Conservation (phyloP, 371 early-diverging fungal genomes). For the Rhizomucor pusillus region DNA sequence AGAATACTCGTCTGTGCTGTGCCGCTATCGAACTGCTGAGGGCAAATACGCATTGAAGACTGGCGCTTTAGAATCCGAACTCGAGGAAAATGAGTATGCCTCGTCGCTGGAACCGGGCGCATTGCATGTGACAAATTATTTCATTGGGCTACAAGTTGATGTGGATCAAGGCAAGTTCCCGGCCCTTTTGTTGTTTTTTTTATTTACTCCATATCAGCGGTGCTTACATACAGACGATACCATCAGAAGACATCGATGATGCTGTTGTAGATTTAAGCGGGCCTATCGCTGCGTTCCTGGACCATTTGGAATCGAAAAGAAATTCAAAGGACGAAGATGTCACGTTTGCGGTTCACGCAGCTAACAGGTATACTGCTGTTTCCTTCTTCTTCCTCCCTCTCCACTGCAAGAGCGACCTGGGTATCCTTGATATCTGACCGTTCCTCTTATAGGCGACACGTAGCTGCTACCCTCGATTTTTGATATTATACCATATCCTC, state of each 20-base stretch:
- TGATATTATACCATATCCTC: too few species aligned
- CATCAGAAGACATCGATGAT: neutral
- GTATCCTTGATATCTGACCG: too few species aligned
- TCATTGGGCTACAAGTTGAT: conserved; percentile 29
- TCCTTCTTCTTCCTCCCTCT: too few species aligned
- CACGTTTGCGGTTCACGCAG: conserved; percentile 1
- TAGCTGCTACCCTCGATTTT: too few species aligned
- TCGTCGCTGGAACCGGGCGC: conserved; percentile 23
- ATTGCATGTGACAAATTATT: conserved; percentile 21
- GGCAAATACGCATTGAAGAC: conserved; percentile 16
- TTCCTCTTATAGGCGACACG: too few species aligned
- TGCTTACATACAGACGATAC: neutral
- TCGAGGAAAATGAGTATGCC: neutral
- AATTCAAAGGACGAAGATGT: conserved; percentile 9
- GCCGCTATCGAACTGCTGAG: conserved; percentile 20
- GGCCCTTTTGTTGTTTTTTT: neutral
- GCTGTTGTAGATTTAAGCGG: conserved; percentile 5
- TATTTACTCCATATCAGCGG: too few species aligned
- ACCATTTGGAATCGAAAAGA: conserved; percentile 4
- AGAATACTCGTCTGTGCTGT: neutral
- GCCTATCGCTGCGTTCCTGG: neutral
- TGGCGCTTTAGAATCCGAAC: conserved; percentile 7
- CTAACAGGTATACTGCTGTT: conserved; percentile 10
- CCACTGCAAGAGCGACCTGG: too few species aligned
- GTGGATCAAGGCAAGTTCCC: neutral